Conservation (phyloP, 78 protist genomes). For the Dictyostelium citrinum region DNA sequence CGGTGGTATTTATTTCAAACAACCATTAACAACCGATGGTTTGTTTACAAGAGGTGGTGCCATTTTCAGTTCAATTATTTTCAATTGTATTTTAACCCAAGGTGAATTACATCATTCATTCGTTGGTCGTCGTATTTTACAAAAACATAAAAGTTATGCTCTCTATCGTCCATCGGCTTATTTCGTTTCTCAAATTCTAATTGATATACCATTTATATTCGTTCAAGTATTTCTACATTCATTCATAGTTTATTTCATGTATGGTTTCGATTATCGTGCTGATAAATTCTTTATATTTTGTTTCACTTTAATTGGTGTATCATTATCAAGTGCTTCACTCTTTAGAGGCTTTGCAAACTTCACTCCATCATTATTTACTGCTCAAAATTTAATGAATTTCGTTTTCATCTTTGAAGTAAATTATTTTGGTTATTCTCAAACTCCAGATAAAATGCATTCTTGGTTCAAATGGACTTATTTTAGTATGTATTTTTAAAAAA, state of each 20-base stretch:
- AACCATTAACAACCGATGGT: background rate
- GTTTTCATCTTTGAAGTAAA: conserved; percentile 34
- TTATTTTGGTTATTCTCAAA: conserved; percentile 40
- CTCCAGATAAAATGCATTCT: conserved; percentile 61
- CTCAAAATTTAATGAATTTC: conserved; percentile 49
- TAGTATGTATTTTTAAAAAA: no score
- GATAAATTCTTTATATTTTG: conserved; percentile 52
- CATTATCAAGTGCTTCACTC: conserved; percentile 16
- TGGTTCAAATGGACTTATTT: conserved; percentile 54
- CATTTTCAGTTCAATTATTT: conserved; percentile 15
- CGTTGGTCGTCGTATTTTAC: conserved; percentile 47
- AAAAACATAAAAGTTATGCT: conserved; percentile 67
- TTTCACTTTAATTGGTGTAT: conserved; percentile 10
- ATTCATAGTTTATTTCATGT: conserved; percentile 64
- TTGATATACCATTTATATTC: conserved; percentile 46
- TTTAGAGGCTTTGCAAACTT: conserved; percentile 57
- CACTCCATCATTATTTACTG: conserved; percentile 27
- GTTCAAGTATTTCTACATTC: conserved; percentile 30
- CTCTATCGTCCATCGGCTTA: conserved; percentile 54
- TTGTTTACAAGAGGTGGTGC: conserved; percentile 69
- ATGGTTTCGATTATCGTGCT: conserved; percentile 39
- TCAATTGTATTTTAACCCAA: conserved; percentile 60
- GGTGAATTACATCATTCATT: conserved; percentile 24
- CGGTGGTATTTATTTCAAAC: conserved; percentile 58
- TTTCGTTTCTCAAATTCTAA: conserved; percentile 28